Conservation (phyloP, 1,284 basidiomycete genomes). For the Puccinia brachypodii region DNA sequence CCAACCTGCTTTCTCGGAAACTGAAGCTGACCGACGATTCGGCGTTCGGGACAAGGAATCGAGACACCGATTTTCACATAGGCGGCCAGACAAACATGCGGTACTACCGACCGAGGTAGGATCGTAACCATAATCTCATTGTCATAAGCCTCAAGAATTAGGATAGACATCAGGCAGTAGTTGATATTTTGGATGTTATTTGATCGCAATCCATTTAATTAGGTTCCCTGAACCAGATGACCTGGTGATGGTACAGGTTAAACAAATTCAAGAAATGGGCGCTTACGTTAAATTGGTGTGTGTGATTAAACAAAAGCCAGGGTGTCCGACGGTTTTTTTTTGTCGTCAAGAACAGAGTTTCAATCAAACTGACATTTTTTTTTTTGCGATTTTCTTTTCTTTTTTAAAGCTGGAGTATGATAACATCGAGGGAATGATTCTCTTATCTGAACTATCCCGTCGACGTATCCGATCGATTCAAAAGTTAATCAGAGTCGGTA, state of each 20-base stretch:
- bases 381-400: background rate
- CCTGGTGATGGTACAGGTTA: constrained; percentile 98
- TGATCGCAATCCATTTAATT: background rate
- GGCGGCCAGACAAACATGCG: constrained; percentile 30
- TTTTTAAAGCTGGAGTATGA: constrained; percentile 77
- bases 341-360: too few relatives aligned
- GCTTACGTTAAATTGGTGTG: constrained; percentile 86
- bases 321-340: background rate
- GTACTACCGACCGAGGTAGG: constrained; percentile 45
- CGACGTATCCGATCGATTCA: constrained; percentile 97
- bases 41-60: too few relatives aligned
- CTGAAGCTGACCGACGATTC: too few relatives aligned
- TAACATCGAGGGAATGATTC: constrained; percentile 98
- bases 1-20: too few relatives aligned
- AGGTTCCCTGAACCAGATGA: constrained; percentile 65
- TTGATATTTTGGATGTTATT: background rate
- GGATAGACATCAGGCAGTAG: background rate
- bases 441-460: constrained; percentile 92
- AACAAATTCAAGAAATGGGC: constrained; percentile 99
- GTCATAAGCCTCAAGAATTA: too few relatives aligned
- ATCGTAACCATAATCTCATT: background rate
- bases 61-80: too few relatives aligned
- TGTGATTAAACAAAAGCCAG: constrained; percentile 1
- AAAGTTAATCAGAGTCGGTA: constrained; percentile 93
- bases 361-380: background rate